These are phyloP conservation scores for Hanseniaspora valbyensis DNA, from an alignment of 805 yeast species.

Conservation along the genomic window DNA sequence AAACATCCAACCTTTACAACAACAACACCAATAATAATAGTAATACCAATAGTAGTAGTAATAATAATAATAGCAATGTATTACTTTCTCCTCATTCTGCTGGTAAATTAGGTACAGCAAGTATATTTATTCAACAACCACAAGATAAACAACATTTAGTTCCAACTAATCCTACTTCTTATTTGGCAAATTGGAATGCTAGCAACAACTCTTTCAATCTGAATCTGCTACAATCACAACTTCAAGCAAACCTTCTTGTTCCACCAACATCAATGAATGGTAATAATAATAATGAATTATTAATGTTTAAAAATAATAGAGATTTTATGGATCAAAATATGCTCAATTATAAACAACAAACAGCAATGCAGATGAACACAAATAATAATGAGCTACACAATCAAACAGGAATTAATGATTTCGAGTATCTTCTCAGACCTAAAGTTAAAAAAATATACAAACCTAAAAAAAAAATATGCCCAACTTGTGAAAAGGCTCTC, in stretches of 20 bases:
- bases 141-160: neutral
- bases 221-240: neutral
- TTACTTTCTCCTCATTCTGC: no score
- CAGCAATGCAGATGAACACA: neutral
- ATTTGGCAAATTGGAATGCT: neutral
- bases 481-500: neutral
- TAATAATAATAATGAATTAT: neutral
- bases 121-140: no score
- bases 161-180: neutral
- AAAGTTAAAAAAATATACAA: neutral
- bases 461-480: slow-evolving; percentile 3
- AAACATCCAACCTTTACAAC: neutral
- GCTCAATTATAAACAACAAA: no score
- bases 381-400: neutral
- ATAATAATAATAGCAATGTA: neutral
- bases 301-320: neutral
- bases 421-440: neutral
- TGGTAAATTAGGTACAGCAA: no score
- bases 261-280: neutral
- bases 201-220: neutral
- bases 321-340: no score
- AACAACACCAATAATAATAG: neutral
- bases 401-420: neutral
- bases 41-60: neutral
- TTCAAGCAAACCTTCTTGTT: neutral